Conservation (phyloP, 1,284 basidiomycete genomes). For the Fomitiporia mediterranea region DNA sequence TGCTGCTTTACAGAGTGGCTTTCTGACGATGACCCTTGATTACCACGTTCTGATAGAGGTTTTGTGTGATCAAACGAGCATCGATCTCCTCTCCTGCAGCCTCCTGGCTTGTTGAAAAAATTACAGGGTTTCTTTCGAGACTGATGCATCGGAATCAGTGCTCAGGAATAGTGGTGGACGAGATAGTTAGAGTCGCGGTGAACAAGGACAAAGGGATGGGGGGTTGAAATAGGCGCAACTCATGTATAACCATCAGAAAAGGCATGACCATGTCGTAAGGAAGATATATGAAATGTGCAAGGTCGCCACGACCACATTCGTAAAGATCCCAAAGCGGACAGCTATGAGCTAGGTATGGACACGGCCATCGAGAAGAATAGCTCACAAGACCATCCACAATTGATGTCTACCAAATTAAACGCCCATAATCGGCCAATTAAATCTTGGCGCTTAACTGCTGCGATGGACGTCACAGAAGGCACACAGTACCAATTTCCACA, state of each 20-base stretch:
- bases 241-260: too few species aligned
- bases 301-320: background rate
- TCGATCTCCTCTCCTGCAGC: constrained; percentile 37
- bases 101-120: constrained; percentile 35
- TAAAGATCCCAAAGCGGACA: background rate
- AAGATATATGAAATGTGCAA: background rate
- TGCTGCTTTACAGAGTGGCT: constrained; percentile 16
- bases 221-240: too few species aligned
- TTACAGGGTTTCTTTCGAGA: constrained; percentile 30
- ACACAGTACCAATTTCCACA: background rate
- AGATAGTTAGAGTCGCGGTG: too few species aligned
- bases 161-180: too few species aligned
- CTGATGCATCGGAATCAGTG: background rate
- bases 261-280: too few species aligned
- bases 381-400: too few species aligned
- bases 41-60: constrained; percentile 22
- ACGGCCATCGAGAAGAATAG: too few species aligned
- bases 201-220: too few species aligned
- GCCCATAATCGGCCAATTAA: constrained; percentile 3
- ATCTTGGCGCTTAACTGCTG: background rate
- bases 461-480: background rate
- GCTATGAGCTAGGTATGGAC: background rate
- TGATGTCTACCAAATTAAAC: background rate
- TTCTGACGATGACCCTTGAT: constrained; percentile 16
- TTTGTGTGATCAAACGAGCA: constrained; percentile 32